A percentile compares a stretch with the other conserved stretches of the same genome.
These are phyloP conservation scores for Scheffersomyces coipomensis DNA, from an alignment of 805 yeast genomes.

Conservation along the genomic window DNA sequence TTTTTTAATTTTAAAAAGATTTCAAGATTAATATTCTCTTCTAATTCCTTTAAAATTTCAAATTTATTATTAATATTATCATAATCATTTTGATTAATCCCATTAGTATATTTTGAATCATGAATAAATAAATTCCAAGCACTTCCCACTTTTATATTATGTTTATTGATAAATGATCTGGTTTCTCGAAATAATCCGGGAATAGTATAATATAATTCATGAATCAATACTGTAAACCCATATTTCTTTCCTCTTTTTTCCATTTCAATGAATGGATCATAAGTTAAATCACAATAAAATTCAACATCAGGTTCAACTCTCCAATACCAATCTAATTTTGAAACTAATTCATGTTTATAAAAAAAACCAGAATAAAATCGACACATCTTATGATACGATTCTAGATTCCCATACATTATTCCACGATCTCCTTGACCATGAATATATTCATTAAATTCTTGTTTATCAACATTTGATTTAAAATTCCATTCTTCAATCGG, in stretches of 20 bases:
- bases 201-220: slow-evolving; percentile 77
- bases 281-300: slow-evolving; percentile 85
- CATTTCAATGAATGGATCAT: slow-evolving; percentile 90
- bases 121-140: slow-evolving; percentile 68
- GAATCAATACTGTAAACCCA: slow-evolving; percentile 79
- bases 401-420: slow-evolving; percentile 79
- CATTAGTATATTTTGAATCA: slow-evolving; percentile 21
- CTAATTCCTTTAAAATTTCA: slow-evolving; percentile 26
- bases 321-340: slow-evolving; percentile 88
- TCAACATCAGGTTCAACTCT: slow-evolving; percentile 92
- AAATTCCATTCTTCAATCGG: slow-evolving; percentile 68
- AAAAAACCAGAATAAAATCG: slow-evolving; percentile 86
- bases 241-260: slow-evolving; percentile 63
- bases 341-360: slow-evolving; percentile 73
- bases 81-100: slow-evolving; percentile 19
- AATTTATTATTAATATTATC: slow-evolving; percentile 14
- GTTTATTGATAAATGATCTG: slow-evolving; percentile 53
- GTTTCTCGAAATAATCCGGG: slow-evolving; percentile 81
- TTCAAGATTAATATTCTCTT: slow-evolving; percentile 23
- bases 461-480: slow-evolving; percentile 34
- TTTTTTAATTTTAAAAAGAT: slow-evolving; percentile 16
- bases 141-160: slow-evolving; percentile 47
- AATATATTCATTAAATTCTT: slow-evolving; percentile 54
- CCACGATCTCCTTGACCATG: slow-evolving; percentile 78
- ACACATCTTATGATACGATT: slow-evolving; percentile 92